phyloP scores from a whole-genome alignment of 352 stramenopile genomes.

The Globisporangium uncinulatum region DNA sequence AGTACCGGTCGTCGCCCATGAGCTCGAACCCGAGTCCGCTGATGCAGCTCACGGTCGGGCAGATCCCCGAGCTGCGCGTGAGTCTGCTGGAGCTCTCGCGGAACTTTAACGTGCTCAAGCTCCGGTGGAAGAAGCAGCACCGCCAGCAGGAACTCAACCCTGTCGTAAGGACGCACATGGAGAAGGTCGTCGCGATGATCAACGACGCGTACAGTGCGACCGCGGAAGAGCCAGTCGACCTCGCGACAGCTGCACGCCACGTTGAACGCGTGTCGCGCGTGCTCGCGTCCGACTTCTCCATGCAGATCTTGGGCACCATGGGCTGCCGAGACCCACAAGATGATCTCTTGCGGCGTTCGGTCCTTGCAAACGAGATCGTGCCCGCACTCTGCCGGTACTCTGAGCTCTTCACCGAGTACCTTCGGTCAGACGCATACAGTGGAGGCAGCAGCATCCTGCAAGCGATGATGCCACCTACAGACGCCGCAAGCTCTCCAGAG shows the following conservation, averaged over 20 bases:
- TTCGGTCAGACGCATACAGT: constrained; percentile 19
- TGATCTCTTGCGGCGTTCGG: constrained; percentile 22
- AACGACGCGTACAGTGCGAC: constrained; percentile 66
- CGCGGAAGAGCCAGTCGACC: constrained; percentile 51
- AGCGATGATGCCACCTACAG: constrained; percentile 10
- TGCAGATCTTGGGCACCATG: constrained; percentile 52
- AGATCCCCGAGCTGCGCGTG: constrained; percentile 66
- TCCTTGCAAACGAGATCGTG: constrained; percentile 29
- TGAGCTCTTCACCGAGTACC: constrained; percentile 52
- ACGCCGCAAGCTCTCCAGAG: constrained; percentile 1
- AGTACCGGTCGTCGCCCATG: background rate
- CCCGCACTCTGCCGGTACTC: constrained; percentile 42
- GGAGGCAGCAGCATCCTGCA: constrained; percentile 14
- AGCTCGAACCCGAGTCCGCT: background rate
- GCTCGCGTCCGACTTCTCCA: constrained; percentile 59
- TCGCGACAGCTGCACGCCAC: constrained; percentile 27
- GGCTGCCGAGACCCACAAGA: constrained; percentile 23
- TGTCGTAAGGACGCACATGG: constrained; percentile 56
- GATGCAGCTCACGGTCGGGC: constrained; percentile 21
- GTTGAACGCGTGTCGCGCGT: constrained; percentile 56
- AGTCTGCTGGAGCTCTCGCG: constrained; percentile 65
- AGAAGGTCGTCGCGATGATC: constrained; percentile 60
- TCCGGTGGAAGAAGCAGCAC: constrained; percentile 49
- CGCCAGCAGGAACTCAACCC: constrained; percentile 37
- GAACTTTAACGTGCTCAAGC: constrained; percentile 63